Evolutionary conservation across 2,329 filamentous ascomycete genomes (phyloP), one percentile per base, ranked within the genome.

Genomic region (Pseudopithomyces maydicus): DNA sequence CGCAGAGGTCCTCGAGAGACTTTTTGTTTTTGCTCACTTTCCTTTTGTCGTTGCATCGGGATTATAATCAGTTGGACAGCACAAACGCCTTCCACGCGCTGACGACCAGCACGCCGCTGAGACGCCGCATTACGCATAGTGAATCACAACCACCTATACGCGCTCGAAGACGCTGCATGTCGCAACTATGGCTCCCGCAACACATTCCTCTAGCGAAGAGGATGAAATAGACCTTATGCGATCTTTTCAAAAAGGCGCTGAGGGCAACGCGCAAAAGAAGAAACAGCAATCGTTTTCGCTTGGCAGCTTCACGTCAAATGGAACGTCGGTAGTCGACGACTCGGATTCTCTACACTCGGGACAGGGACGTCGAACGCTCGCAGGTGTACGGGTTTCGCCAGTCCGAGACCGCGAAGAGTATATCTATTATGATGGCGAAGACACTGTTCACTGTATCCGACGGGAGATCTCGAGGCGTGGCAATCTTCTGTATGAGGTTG

Each of bases 361-460:
- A 19, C 23, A 29, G 29, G 19, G 11, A 15, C 14, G 36, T 11
- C 48, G 33, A 1, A 66, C 53, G 49, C 45, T 59, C 1, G 38
- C 72, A 1, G 64, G 58, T n/a, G 68, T 78, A 12, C 59, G 66
- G 6, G 63, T 70, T 2, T 54, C 63, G 1, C 71, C 69, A 0
- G 62, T 69, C 3, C 57, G 52, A 2, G 66, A 74, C 29, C 63
- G 54, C 15, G 52, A 71, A 5, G 74, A 76, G 22, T 79, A 77
- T 44, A 69, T 52, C 4, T 72, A 70, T 47, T 70, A 70, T 22
- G 67, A 72, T 41, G 71, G 69, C 5, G 55, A 63, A 19, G 67
- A 74, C 22, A 63, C 68, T 15, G 76, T 82, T 1, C 68, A 71
- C n/a, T 66, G 68, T 11, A 73, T 83, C 1, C 15, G 81, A n/a